Conservation (phyloP, 164 flowering plant genomes). For the Kingdonia uniflora region DNA sequence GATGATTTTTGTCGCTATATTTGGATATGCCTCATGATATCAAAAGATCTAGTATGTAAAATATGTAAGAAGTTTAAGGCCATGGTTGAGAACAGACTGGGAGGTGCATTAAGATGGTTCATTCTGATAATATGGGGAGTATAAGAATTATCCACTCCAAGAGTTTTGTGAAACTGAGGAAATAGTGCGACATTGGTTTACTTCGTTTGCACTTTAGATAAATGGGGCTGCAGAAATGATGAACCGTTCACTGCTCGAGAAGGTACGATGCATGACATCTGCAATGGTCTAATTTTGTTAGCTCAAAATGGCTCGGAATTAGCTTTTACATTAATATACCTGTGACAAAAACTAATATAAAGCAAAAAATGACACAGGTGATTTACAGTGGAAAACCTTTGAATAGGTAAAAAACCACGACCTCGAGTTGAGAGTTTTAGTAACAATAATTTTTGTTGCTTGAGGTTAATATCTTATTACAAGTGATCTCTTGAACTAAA, state of each 20-base stretch:
- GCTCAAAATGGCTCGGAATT: too few relatives aligned
- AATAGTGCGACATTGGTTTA: neutral
- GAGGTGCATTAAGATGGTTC: neutral
- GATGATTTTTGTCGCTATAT: neutral
- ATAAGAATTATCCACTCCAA: too few relatives aligned
- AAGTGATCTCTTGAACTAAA: too few relatives aligned
- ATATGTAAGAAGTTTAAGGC: neutral
- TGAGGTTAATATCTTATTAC: too few relatives aligned
- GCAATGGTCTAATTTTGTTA: too few relatives aligned
- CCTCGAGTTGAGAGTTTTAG: too few relatives aligned
- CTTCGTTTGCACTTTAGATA: neutral
- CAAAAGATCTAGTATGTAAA: neutral
- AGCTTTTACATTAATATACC: too few relatives aligned
- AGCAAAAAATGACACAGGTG: too few relatives aligned
- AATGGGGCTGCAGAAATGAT: neutral
- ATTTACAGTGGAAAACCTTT: too few relatives aligned
- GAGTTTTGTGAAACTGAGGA: neutral
- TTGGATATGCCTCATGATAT: constrained; percentile 2
- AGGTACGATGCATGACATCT: neutral
- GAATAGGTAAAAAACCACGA: too few relatives aligned
- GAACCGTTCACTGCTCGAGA: neutral
- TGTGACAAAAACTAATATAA: too few relatives aligned
- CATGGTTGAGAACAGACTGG: neutral
- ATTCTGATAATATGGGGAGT: neutral
- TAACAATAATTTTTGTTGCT: too few relatives aligned